Conservation (phyloP, 2,329 filamentous ascomycete species). For the Ophiosphaerella narmari region DNA sequence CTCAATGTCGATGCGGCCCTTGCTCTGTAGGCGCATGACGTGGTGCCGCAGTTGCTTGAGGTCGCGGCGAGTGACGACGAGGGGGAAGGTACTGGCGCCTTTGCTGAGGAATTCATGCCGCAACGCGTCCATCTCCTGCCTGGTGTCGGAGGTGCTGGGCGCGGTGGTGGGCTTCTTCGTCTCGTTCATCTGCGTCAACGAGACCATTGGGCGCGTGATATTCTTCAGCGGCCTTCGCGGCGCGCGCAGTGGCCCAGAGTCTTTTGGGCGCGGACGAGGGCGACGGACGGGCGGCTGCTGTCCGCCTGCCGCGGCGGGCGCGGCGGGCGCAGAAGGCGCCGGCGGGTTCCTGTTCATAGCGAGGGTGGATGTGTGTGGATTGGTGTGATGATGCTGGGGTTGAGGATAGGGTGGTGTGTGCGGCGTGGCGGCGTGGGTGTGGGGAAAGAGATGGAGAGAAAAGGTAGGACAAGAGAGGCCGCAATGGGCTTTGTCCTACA, state of each 20-base stretch:
- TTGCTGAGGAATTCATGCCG: conserved; percentile 31
- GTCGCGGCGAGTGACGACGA: conserved; percentile 82
- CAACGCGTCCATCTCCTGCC: conserved; percentile 26
- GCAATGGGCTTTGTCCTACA: conserved; percentile 8
- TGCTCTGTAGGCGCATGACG: conserved; percentile 76
- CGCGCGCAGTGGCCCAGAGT: conserved; percentile 39
- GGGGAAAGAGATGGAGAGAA: conserved; percentile 21
- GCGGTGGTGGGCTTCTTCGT: conserved; percentile 14
- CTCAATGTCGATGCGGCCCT: conserved; percentile 66
- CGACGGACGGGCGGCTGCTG: conserved; percentile 33
- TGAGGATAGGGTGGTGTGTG: conserved; percentile 25
- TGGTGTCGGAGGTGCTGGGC: conserved; percentile 12
- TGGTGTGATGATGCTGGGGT: conserved; percentile 2
- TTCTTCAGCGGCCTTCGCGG: conserved; percentile 40
- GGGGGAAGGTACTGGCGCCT: conserved; percentile 53
- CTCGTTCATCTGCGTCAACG: conserved; percentile 41
- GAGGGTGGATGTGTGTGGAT: conserved; percentile 4
- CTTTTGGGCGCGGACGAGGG: conserved; percentile 41
- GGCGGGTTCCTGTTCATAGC: conserved; percentile 25
- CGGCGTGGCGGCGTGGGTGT: conserved; percentile 19
- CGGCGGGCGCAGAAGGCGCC: conserved; percentile 24
- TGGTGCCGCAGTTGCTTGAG: conserved; percentile 83
- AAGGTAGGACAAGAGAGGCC: conserved; percentile 20
- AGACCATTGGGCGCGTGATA: conserved; percentile 38
- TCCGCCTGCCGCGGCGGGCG: conserved; percentile 41